A percentile compares a stretch with the other conserved stretches of the same genome.
Conservation (phyloP, 2,329 filamentous ascomycete species). For the Sodiomyces alkalinus region DNA sequence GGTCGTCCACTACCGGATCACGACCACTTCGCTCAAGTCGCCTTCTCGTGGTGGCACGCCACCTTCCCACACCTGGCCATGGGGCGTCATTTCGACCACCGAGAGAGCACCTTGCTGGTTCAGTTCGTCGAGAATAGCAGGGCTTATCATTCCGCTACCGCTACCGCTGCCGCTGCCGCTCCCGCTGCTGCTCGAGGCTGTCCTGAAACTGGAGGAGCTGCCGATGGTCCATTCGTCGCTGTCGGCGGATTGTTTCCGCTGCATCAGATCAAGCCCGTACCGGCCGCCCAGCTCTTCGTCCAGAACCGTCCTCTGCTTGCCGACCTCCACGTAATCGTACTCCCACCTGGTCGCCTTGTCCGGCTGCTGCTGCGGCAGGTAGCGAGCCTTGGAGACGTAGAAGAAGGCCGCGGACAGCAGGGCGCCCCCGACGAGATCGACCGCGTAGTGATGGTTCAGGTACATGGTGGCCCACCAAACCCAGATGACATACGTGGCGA, state of each 20-base stretch:
- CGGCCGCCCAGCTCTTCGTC: slow-evolving; percentile 33
- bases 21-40: slow-evolving; percentile 29
- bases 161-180: slow-evolving; percentile 24
- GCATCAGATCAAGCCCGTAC: slow-evolving; percentile 30
- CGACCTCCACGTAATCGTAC: slow-evolving; percentile 83
- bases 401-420: slow-evolving; percentile 65
- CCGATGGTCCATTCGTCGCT: slow-evolving; percentile 86
- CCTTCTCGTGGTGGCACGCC: slow-evolving; percentile 22
- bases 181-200: slow-evolving; percentile 13
- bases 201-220: slow-evolving; percentile 59
- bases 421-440: slow-evolving; percentile 79
- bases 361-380: slow-evolving; percentile 65
- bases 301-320: slow-evolving; percentile 35
- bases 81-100: slow-evolving; percentile 19
- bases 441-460: slow-evolving; percentile 89
- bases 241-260: slow-evolving; percentile 30
- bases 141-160: slow-evolving; percentile 34
- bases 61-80: slow-evolving; percentile 23
- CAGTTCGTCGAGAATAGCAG: slow-evolving; percentile 28
- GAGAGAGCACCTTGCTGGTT: slow-evolving; percentile 8
- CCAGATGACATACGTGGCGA: slow-evolving; percentile 77
- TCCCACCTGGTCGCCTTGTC: slow-evolving; percentile 89
- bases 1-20: slow-evolving; percentile 17
- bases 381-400: slow-evolving; percentile 67
- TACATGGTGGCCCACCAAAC: slow-evolving; percentile 99